Evolutionary conservation across 805 yeast species (phyloP).

Genomic region (Candida piceae): DNA sequence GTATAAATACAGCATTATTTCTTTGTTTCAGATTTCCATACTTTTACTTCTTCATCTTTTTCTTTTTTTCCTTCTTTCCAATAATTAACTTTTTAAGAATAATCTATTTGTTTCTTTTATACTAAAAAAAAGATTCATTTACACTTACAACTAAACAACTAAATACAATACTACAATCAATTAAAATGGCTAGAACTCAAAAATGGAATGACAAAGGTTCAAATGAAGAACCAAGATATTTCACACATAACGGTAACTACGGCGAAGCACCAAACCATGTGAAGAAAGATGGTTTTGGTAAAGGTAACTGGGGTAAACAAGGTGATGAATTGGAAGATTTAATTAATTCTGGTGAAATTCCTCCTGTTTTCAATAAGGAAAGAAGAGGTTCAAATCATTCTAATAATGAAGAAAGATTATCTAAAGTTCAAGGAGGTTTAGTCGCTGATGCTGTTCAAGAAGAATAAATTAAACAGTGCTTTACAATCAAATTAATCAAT

Average conservation of each 20-base stretch:
- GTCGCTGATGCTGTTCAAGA: too few relatives aligned
- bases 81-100: too few relatives aligned
- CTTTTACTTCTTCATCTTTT: background rate
- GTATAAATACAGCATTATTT: background rate
- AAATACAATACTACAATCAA: background rate
- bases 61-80: background rate
- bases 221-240: conserved; percentile 59
- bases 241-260: conserved; percentile 68
- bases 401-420: conserved; percentile 37
- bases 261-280: conserved; percentile 70
- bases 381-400: conserved; percentile 49
- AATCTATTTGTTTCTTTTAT: too few relatives aligned
- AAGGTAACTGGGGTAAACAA: conserved; percentile 79
- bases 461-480: too few relatives aligned
- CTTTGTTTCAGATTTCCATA: background rate
- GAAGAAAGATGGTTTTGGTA: conserved; percentile 83
- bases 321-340: conserved; percentile 74
- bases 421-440: conserved; percentile 21
- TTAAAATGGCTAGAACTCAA: conserved; percentile 72
- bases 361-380: conserved; percentile 38
- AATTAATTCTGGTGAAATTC: conserved; percentile 52
- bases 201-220: conserved; percentile 54
- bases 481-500: too few relatives aligned
- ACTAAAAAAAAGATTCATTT: too few relatives aligned
- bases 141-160: background rate